A percentile compares a stretch with the other conserved stretches of the same genome.
These are phyloP conservation scores for Calonectria multiphialidica DNA, from an alignment of 2,329 filamentous ascomycete species.

Conservation along the genomic window DNA sequence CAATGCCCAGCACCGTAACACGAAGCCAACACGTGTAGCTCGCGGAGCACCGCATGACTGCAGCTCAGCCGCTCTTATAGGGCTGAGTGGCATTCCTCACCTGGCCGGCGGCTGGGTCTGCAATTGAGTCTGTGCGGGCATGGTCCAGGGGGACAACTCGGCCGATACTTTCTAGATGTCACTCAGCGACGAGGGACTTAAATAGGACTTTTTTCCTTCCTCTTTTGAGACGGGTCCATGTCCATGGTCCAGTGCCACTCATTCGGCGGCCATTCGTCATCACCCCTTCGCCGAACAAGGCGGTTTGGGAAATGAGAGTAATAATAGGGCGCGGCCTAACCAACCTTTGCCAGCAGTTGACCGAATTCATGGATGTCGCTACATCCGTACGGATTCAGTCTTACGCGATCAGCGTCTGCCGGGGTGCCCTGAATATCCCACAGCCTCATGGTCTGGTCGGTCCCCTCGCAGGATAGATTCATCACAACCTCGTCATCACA, in stretches of 20 bases:
- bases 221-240: conserved; percentile 20
- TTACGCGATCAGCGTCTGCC: conserved; percentile 11
- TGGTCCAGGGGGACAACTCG: conserved; percentile 15
- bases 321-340: not conserved
- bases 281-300: conserved; percentile 9
- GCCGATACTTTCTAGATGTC: conserved; percentile 19
- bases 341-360: conserved; percentile 1
- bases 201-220: not conserved
- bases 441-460: conserved; percentile 1
- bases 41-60: conserved; percentile 12
- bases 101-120: not conserved
- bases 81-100: conserved; percentile 23
- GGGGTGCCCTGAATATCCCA: conserved; percentile 10
- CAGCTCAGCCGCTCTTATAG: conserved; percentile 23
- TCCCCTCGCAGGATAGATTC: conserved; percentile 1
- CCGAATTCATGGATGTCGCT: not conserved
- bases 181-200: not conserved
- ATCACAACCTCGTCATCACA: conserved; percentile 9
- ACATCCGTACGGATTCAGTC: conserved; percentile 2
- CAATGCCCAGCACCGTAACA: conserved; percentile 18
- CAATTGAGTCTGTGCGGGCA: conserved; percentile 14
- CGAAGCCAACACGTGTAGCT: conserved; percentile 18
- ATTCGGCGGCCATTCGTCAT: conserved; percentile 18
- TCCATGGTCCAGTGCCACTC: conserved; percentile 20
- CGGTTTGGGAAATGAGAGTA: conserved; percentile 4